Evolutionary conservation across 2,329 filamentous ascomycete species (phyloP), one percentile per base, ranked within the genome.

Genomic region (Curvularia lunata): DNA sequence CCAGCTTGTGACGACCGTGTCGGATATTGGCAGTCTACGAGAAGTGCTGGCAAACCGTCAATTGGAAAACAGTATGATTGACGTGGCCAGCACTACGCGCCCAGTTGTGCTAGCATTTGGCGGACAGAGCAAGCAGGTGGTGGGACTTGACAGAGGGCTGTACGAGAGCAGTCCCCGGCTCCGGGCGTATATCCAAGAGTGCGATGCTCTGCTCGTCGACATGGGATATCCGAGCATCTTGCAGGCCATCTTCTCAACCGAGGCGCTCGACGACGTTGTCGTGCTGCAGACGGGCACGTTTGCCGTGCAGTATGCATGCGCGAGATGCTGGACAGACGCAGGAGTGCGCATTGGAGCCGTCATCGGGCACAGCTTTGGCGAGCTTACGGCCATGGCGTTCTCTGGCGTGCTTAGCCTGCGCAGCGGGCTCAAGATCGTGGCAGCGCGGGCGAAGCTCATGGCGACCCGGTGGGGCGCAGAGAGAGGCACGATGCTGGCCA

Each of bases 331-430:
- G 48, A 32, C 27, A 2, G 38, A 51, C 10, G 27, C 37, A 0
- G 48, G 48, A 16, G 18, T 51, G n/a, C 25, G 23, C 6, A 18
- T 32, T 1, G 38, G 18, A 12, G 37, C 48, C 0, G 37, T 51
- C 3, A 12, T 70, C 3, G 68, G 68, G 19, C 68, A 70, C 50
- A 70, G 72, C 53, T 66, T 80, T 12, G 78, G 78, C 21, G 75
- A 79, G 54, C 74, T 78, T 32, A 75, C 76, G 6, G 78, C 77
- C 2, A 40, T 80, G 10, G 53, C 67, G 43, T 63, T 70, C 1
- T 68, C 75, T 19, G 77, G 75, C 10, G 72, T 73, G 1, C 43
- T 79, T 7, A 62, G 68, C 5, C 61, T 66, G 1, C 50, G 37
- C 10, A 70, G 74, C 25, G 59, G 69, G 4, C 62, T 80, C 2